Evolutionary conservation across 202 grass and related monocot genomes (phyloP).

Genomic region (Cymbopogon flexuosus): DNA sequence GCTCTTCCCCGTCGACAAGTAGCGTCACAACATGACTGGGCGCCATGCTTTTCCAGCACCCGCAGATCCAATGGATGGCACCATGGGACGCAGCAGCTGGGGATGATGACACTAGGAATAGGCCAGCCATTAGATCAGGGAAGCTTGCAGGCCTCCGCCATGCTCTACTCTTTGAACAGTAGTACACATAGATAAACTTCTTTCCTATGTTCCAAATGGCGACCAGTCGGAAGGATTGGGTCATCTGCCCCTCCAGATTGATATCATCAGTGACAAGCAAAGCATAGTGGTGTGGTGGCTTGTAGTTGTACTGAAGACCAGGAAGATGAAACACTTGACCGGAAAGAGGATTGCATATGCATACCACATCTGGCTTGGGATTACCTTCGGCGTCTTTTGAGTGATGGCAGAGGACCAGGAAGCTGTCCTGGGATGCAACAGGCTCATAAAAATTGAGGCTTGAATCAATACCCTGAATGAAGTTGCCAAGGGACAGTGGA

Average conservation of each 20-base stretch:
- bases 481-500: conserved; percentile 8
- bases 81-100: conserved; percentile 4
- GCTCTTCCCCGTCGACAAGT: not conserved
- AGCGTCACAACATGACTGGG: conserved; percentile 13
- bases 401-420: conserved; percentile 14
- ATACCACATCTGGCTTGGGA: not conserved
- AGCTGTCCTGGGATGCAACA: conserved; percentile 32
- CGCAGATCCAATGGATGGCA: conserved; percentile 22
- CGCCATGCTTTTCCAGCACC: conserved; percentile 15
- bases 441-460: conserved; percentile 25
- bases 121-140: conserved; percentile 26
- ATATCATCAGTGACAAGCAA: conserved; percentile 20
- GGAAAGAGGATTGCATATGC: conserved; percentile 16
- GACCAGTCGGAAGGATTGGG: conserved; percentile 27
- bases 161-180: conserved; percentile 27
- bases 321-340: conserved; percentile 14
- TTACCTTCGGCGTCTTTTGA: not conserved
- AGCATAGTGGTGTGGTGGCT: not conserved
- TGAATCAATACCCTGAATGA: conserved; percentile 14
- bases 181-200: not conserved
- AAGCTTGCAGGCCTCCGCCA: not conserved
- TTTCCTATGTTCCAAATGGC: conserved; percentile 1
- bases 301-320: not conserved
- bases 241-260: not conserved
- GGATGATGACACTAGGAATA: not conserved